Conservation (phyloP, 2,329 filamentous ascomycete species). For the Colletotrichum simmondsii region DNA sequence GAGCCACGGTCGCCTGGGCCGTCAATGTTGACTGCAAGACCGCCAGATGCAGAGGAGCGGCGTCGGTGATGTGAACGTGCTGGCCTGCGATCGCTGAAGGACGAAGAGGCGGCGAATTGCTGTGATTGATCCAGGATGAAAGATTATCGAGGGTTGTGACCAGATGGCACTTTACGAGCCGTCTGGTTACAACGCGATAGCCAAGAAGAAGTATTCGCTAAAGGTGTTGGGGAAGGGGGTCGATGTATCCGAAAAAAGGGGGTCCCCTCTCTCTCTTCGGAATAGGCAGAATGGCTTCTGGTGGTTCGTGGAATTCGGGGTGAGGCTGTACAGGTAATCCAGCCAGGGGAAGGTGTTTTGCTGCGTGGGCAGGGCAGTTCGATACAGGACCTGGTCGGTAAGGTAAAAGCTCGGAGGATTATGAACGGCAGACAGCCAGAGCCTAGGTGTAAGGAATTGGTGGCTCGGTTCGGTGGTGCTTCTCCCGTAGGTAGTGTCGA, state of each 20-base stretch:
- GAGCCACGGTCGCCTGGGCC: conserved; percentile 43
- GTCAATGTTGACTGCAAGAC: conserved; percentile 45
- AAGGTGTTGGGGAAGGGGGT: conserved; percentile 22
- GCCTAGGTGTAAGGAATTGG: conserved; percentile 8
- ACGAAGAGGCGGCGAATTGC: conserved; percentile 35
- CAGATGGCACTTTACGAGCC: conserved; percentile 35
- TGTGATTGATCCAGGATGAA: conserved; percentile 37
- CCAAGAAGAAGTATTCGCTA: conserved; percentile 28
- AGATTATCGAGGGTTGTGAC: conserved; percentile 34
- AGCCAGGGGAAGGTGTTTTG: conserved; percentile 3
- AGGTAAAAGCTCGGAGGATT: not conserved
- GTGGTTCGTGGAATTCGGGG: not conserved
- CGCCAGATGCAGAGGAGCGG: conserved; percentile 42
- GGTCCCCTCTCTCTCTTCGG: conserved; percentile 13
- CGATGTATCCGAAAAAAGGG: conserved; percentile 33
- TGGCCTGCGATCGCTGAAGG: conserved; percentile 40
- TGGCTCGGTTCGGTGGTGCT: conserved; percentile 1
- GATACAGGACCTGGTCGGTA: not conserved
- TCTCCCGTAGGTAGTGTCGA: not conserved
- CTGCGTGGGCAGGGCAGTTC: not conserved
- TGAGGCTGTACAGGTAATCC: conserved; percentile 27
- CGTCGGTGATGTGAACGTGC: conserved; percentile 44
- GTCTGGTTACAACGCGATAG: conserved; percentile 34
- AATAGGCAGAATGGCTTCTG: conserved; percentile 9
- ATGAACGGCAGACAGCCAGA: not conserved